Conservation (phyloP, 2,329 filamentous ascomycete genomes). For the Neurospora sp. region DNA sequence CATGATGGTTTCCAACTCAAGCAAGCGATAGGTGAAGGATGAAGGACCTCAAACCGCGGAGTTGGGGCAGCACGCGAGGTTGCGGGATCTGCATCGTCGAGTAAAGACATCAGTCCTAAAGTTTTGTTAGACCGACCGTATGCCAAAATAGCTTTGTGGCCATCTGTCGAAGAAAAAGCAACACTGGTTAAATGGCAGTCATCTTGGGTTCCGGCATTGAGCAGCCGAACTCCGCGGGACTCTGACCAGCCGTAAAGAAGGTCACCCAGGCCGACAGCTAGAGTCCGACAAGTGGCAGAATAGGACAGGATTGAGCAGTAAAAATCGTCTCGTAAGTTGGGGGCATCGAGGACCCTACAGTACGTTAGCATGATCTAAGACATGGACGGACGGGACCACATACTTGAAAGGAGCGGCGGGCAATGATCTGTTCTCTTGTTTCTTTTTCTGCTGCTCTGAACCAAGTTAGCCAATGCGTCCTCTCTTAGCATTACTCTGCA, state of each 20-base stretch:
- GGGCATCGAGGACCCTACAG: slow-evolving; percentile 71
- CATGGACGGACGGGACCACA: slow-evolving; percentile 19
- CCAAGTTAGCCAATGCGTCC: neutral
- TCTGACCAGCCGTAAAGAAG: slow-evolving; percentile 88
- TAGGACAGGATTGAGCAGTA: slow-evolving; percentile 91
- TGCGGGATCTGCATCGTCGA: slow-evolving; percentile 33
- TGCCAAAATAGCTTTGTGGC: slow-evolving; percentile 70
- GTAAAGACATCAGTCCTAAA: slow-evolving; percentile 68
- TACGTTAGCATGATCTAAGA: slow-evolving; percentile 3
- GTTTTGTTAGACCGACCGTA: slow-evolving; percentile 71
- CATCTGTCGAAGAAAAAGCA: slow-evolving; percentile 76
- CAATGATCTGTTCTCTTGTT: slow-evolving; percentile 34
- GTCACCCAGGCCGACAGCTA: slow-evolving; percentile 75
- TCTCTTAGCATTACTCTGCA: slow-evolving; percentile 4
- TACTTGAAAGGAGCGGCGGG: slow-evolving; percentile 71
- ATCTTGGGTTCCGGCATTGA: slow-evolving; percentile 35
- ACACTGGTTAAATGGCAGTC: slow-evolving; percentile 65
- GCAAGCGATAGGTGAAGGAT: slow-evolving; percentile 65
- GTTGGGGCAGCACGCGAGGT: slow-evolving; percentile 29
- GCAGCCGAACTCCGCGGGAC: slow-evolving; percentile 49
- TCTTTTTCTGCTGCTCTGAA: neutral
- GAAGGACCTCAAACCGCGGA: slow-evolving; percentile 65
- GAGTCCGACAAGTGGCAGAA: slow-evolving; percentile 58
- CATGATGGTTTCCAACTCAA: slow-evolving; percentile 67
- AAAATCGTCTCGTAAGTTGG: slow-evolving; percentile 83